Percentiles rank a stretch among this genome's conserved stretches.
Evolutionary conservation across 2,329 filamentous ascomycete genomes (phyloP).

Genomic region (Ophiostoma ulmi): DNA sequence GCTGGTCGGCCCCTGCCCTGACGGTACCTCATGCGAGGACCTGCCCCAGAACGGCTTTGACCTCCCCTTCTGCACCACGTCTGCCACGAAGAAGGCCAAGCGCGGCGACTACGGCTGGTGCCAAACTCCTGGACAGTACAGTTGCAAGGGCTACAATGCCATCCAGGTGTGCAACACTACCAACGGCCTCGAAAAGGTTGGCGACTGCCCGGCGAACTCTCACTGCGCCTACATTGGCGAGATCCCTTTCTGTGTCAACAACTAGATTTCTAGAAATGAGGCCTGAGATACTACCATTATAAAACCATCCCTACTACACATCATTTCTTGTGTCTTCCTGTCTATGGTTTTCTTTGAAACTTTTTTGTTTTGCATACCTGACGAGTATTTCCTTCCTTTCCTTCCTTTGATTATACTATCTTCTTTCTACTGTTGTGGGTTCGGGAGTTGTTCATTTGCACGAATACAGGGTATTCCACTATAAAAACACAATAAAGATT

Average conservation of each 20-base stretch:
- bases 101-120: slow-evolving; percentile 28
- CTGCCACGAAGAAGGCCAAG: slow-evolving; percentile 25
- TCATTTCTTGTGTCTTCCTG: neutral
- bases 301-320: neutral
- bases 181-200: slow-evolving; percentile 27
- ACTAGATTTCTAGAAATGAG: neutral
- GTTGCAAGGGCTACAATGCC: slow-evolving; percentile 28
- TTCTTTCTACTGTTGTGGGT: neutral
- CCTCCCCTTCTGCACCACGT: slow-evolving; percentile 30
- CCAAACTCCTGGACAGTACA: slow-evolving; percentile 29
- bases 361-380: neutral
- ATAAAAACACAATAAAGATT: neutral
- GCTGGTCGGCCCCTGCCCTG: slow-evolving; percentile 31
- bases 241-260: slow-evolving; percentile 29
- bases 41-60: slow-evolving; percentile 28
- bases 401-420: neutral
- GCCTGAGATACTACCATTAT: neutral
- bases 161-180: slow-evolving; percentile 32
- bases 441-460: neutral
- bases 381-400: neutral
- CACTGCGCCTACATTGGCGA: slow-evolving; percentile 30
- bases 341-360: neutral
- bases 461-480: neutral
- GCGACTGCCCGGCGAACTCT: slow-evolving; percentile 27
- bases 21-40: slow-evolving; percentile 29